Evolutionary conservation across 2,329 filamentous ascomycete genomes (phyloP).

Genomic region (Fusarium papillatum): DNA sequence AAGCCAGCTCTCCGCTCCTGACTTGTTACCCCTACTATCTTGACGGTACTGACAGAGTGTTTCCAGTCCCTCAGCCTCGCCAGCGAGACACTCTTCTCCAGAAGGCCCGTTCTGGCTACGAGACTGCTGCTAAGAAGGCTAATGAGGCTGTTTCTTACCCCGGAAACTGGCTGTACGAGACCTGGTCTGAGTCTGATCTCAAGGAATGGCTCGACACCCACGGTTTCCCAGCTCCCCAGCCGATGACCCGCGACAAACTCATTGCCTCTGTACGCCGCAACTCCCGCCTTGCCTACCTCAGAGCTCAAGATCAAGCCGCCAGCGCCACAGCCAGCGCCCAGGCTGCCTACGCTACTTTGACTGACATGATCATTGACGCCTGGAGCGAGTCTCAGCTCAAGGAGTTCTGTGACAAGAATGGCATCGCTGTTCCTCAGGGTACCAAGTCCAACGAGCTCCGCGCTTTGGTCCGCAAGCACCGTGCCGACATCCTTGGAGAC

Average conservation of each 20-base stretch:
- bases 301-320: constrained; percentile 71
- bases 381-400: constrained; percentile 94
- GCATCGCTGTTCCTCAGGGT: constrained; percentile 88
- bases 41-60: background rate
- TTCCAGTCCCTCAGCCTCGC: constrained; percentile 82
- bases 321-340: constrained; percentile 75
- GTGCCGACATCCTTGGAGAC: constrained; percentile 78
- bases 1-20: constrained; percentile 30
- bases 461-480: constrained; percentile 90
- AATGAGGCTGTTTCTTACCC: constrained; percentile 89
- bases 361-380: constrained; percentile 86
- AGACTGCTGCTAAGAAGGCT: constrained; percentile 78
- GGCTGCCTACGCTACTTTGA: constrained; percentile 79
- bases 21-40: too few relatives aligned
- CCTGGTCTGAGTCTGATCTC: constrained; percentile 93
- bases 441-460: constrained; percentile 91
- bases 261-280: constrained; percentile 93
- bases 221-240: constrained; percentile 89
- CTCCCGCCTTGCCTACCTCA: constrained; percentile 82
- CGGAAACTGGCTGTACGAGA: constrained; percentile 92
- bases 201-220: constrained; percentile 94
- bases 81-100: constrained; percentile 86
- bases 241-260: constrained; percentile 86
- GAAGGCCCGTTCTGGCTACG: constrained; percentile 85
- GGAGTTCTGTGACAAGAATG: constrained; percentile 92